Conservation (phyloP, 192 early-diverging fungal genomes). For the Coemansia biformis region DNA sequence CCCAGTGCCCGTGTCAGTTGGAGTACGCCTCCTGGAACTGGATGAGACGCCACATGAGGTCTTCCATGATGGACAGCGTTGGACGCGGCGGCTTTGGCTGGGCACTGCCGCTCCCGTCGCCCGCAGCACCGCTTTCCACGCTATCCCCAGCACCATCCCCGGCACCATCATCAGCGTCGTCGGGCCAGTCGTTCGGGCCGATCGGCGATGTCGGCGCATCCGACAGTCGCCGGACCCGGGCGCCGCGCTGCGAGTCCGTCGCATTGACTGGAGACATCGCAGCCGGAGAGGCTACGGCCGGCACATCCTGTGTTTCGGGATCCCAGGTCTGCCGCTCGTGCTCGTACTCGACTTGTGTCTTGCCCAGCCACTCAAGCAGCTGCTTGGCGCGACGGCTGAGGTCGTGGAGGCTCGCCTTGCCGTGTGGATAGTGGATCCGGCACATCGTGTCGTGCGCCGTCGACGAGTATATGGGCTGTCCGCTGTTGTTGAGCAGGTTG, state of each 20-base stretch:
- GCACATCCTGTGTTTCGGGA: too few species aligned
- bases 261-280: background rate
- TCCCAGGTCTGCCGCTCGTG: slow-evolving; percentile 30
- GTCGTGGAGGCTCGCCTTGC: slow-evolving; percentile 26
- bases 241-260: background rate
- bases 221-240: slow-evolving; percentile 12
- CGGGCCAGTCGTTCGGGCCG: slow-evolving; percentile 41
- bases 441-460: slow-evolving; percentile 32
- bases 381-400: slow-evolving; percentile 46
- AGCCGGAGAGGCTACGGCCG: slow-evolving; percentile 6
- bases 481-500: slow-evolving; percentile 31
- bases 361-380: slow-evolving; percentile 50
- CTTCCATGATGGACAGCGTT: slow-evolving; percentile 45
- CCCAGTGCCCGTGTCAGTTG: too few species aligned
- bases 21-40: slow-evolving; percentile 48
- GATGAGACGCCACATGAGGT: slow-evolving; percentile 44
- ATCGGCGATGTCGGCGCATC: slow-evolving; percentile 47
- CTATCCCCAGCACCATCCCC: background rate
- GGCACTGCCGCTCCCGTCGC: background rate
- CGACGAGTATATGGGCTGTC: slow-evolving; percentile 46
- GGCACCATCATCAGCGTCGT: slow-evolving; percentile 23
- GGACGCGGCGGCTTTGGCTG: slow-evolving; percentile 13
- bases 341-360: slow-evolving; percentile 44
- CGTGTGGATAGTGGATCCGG: slow-evolving; percentile 43
- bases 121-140: too few species aligned